Percentiles rank a stretch among this genome's conserved stretches.
Conservation (phyloP, 2,329 filamentous ascomycete genomes). For the Claviceps cyperi region DNA sequence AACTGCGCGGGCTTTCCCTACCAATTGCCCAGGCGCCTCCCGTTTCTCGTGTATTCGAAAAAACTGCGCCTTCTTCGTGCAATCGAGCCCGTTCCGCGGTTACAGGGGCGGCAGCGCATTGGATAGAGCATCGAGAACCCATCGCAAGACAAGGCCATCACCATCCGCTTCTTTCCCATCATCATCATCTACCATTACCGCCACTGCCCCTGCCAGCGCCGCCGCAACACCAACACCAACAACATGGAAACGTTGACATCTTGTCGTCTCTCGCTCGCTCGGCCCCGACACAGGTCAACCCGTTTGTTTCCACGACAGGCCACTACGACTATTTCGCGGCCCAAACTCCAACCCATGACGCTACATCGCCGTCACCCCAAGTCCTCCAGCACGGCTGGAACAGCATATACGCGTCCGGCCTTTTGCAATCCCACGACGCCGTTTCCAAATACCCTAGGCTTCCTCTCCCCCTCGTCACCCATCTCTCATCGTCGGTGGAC, state of each 20-base stretch:
- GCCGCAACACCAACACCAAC: neutral
- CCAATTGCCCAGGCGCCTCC: constrained; percentile 48
- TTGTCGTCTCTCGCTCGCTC: constrained; percentile 16
- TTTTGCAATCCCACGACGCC: constrained; percentile 19
- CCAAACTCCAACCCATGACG: constrained; percentile 31
- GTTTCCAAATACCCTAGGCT: constrained; percentile 30
- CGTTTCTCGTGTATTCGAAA: constrained; percentile 35
- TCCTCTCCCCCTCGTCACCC: constrained; percentile 30
- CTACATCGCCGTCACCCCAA: constrained; percentile 25
- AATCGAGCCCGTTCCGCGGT: constrained; percentile 31
- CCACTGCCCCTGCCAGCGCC: neutral
- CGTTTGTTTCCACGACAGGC: constrained; percentile 16
- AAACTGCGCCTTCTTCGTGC: constrained; percentile 24
- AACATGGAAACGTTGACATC: constrained; percentile 21
- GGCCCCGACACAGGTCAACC: constrained; percentile 31
- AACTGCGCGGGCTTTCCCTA: constrained; percentile 76
- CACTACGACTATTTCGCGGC: constrained; percentile 37
- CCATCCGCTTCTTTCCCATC: neutral
- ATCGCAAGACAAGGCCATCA: constrained; percentile 10
- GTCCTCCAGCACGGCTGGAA: constrained; percentile 30
- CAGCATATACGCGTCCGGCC: constrained; percentile 30
- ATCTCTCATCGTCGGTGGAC: constrained; percentile 41
- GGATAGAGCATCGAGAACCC: constrained; percentile 19
- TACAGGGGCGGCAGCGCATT: constrained; percentile 15
- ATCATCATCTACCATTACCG: constrained; percentile 3